Conservation (phyloP, 768 basidiomycete genomes). For the Ramaria sp. region DNA sequence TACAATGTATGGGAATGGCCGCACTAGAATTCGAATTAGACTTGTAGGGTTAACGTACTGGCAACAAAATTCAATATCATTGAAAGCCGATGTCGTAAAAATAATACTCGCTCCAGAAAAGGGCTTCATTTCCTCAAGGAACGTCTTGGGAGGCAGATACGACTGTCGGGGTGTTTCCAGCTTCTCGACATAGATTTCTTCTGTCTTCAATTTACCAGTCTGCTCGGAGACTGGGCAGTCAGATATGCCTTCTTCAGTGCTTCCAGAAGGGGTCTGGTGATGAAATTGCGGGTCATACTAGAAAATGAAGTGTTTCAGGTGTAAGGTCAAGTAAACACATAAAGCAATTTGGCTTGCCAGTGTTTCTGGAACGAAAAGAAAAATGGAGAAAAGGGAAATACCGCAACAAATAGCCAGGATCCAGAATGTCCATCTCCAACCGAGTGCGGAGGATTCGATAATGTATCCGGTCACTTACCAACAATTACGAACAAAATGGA, state of each 20-base stretch:
- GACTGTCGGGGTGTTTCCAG: background rate
- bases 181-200: background rate
- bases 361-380: conserved; percentile 33
- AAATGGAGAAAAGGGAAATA: conserved; percentile 24
- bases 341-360: conserved; percentile 16
- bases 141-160: background rate
- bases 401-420: conserved; percentile 32
- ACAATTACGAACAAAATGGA: conserved; percentile 31
- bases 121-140: background rate
- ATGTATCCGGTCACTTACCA: conserved; percentile 37
- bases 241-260: no score
- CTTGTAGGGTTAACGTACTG: conserved; percentile 18
- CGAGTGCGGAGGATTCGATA: conserved; percentile 26
- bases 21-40: conserved; percentile 26
- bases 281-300: conserved; percentile 1
- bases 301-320: no score
- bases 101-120: background rate
- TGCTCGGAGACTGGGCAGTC: background rate
- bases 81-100: conserved; percentile 4
- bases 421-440: conserved; percentile 34
- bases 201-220: background rate
- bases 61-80: conserved; percentile 1
- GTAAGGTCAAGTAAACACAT: background rate
- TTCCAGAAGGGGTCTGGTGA: background rate
- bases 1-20: conserved; percentile 35